phyloP scores from a whole-genome alignment of 1,139 yeast genomes.

The Lizanozyma gosingica region DNA sequence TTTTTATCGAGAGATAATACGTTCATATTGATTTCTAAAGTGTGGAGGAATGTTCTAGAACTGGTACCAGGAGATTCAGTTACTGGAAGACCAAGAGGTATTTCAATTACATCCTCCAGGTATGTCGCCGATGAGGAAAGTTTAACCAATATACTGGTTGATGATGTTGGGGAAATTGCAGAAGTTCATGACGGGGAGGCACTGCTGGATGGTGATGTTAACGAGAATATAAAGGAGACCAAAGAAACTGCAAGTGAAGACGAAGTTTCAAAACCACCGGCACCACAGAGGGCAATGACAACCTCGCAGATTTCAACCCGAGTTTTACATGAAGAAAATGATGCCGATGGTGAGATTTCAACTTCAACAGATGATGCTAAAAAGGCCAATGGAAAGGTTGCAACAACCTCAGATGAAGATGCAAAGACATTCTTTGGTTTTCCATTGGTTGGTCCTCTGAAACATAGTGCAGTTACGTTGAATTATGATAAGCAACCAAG shows the following conservation, averaged over 20 bases:
- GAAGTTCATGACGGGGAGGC: not conserved
- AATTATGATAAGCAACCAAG: conserved; percentile 43
- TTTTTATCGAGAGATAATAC: conserved; percentile 78
- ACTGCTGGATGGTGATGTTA: not conserved
- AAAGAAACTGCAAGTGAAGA: not conserved
- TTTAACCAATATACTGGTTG: not conserved
- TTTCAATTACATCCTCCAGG: not conserved
- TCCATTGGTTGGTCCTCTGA: conserved; percentile 28
- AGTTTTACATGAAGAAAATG: not conserved
- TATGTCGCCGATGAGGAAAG: not conserved
- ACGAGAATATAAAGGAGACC: not conserved
- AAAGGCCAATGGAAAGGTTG: not conserved
- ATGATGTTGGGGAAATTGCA: not conserved
- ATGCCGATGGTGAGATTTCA: not conserved
- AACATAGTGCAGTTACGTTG: conserved; percentile 28
- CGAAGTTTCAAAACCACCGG: not conserved
- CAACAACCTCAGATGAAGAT: conserved; percentile 5
- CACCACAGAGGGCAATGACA: not conserved
- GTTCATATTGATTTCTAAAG: conserved; percentile 52
- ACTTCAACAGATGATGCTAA: not conserved
- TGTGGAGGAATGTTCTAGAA: conserved; percentile 39
- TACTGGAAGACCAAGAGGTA: not conserved
- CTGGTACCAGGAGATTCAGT: conserved; percentile 5
- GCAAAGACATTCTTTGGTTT: conserved; percentile 22
- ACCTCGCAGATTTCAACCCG: not conserved